phyloP scores from a whole-genome alignment of 805 yeast species.

The Candida ipomoeae region DNA sequence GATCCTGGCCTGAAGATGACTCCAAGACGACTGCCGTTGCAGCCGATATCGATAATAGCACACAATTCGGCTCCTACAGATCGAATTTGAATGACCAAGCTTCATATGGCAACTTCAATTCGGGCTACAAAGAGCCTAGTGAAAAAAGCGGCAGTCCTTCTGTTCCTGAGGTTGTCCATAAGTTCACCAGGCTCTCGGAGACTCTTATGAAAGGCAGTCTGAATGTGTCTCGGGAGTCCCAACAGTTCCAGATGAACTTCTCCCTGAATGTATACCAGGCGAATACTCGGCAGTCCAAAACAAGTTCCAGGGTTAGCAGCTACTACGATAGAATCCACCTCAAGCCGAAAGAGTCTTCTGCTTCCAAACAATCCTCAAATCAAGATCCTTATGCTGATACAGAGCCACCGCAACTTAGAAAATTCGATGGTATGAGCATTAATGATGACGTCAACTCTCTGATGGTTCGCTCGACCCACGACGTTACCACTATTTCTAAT shows the following conservation, averaged over 20 bases:
- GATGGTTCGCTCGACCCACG: background rate
- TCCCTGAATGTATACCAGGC: slow-evolving; percentile 35
- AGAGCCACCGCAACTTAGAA: background rate
- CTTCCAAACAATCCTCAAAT: background rate
- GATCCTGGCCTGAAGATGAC: slow-evolving; percentile 11
- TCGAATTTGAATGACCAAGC: background rate
- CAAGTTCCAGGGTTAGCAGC: slow-evolving; percentile 22
- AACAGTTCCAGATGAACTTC: slow-evolving; percentile 35
- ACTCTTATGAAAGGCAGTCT: slow-evolving; percentile 30
- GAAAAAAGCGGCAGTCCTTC: background rate
- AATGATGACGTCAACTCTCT: background rate
- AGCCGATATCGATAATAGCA: background rate
- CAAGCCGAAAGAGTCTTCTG: slow-evolving; percentile 7
- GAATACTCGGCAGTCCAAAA: slow-evolving; percentile 12
- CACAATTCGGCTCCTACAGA: background rate
- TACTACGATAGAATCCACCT: slow-evolving; percentile 32
- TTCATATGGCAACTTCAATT: slow-evolving; percentile 1
- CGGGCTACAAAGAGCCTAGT: slow-evolving; percentile 8
- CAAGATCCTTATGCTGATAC: background rate
- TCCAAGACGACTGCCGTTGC: background rate
- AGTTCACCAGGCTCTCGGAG: slow-evolving; percentile 35
- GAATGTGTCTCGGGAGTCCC: slow-evolving; percentile 36
- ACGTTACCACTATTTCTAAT: background rate
- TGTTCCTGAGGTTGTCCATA: slow-evolving; percentile 29
- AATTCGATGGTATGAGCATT: background rate